Base-by-base conservation (phyloP, 116 monocot genomes). In the Trichopus zeylanicus region DNA sequence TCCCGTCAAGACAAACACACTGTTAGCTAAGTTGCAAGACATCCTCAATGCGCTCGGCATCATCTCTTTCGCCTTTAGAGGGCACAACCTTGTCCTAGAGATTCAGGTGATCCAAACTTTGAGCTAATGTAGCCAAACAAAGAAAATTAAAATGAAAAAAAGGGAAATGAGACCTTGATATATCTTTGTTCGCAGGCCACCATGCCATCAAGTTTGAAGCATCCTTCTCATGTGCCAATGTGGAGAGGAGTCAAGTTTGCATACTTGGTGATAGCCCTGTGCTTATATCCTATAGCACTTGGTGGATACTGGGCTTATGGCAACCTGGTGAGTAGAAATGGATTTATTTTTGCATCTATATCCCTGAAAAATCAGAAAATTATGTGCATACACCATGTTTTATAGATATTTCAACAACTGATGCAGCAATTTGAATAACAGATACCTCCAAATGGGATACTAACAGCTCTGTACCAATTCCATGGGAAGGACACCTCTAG, bases 261-360 rank as follows among this genome's bases (percentile, higher is more conserved):
- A 12, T 85, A 89, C 56, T 32, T 70, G 11, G 11, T 86, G 21
- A 72, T 94, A 20, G 77, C 80, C 3, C 46, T 62, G 6, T 89
- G 89, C 69, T 56, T 89, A 53, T 94, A 60, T 51, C 89, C 89
- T 15, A 53, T 89, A 4, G 80, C 86, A 27, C 62, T 89, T 48
- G 79, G 75, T 39, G 93, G 89, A 6, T 94, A 83, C 67, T 89
- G 93, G 93, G 86, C 89, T 10, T 94, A 94, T 51, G 93, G 93
- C 2, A 82, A 86, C 70, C 35, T 61, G 81, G 93, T 89, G 59
- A 80, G 69, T 32, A 55, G 5, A 7, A 19, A 33, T 25, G 22
- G 4, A 33, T 33, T 33, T 4, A 33, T 4, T 8, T 33, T 33
- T 4, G 4, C 8, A 33, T n/a, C n/a, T n/a, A n/a, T n/a, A n/a